Evolutionary conservation across 192 early-diverging fungal genomes (phyloP).

Genomic region (Coemansia sp.): DNA sequence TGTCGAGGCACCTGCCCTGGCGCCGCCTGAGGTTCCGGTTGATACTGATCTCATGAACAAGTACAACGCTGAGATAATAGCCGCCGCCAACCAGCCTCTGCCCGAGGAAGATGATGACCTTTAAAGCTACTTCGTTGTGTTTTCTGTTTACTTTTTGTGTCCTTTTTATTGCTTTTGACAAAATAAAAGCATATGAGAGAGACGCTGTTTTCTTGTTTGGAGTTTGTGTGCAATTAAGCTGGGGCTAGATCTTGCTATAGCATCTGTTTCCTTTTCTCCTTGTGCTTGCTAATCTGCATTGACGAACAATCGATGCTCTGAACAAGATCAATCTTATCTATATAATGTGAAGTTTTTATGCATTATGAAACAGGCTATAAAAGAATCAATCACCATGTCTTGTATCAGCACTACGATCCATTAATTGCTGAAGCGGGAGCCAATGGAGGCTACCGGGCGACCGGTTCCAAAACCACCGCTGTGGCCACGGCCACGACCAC

Average conservation of each 20-base stretch:
- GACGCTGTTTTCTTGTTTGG: not conserved
- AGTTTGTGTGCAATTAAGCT: too few species aligned
- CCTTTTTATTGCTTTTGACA: not conserved
- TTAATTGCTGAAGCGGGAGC: not conserved
- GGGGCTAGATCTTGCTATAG: too few species aligned
- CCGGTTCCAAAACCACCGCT: constrained; percentile 11
- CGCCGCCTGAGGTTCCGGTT: constrained; percentile 89
- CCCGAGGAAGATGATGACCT: constrained; percentile 77
- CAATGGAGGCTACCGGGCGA: not conserved
- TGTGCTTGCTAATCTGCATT: not conserved
- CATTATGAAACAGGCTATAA: not conserved
- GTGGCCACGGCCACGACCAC: constrained; percentile 29
- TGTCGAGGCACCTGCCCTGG: constrained; percentile 94
- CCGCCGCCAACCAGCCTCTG: constrained; percentile 81
- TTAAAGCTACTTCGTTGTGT: constrained; percentile 16
- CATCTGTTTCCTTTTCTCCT: too few species aligned
- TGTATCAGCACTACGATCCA: not conserved
- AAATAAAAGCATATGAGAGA: constrained; percentile 7
- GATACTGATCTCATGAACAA: constrained; percentile 74
- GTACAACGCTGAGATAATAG: constrained; percentile 78
- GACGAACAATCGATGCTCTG: not conserved
- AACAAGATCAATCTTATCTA: not conserved
- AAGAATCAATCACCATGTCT: not conserved
- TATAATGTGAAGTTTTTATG: not conserved
- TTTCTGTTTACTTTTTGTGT: constrained; percentile 3